Evolutionary conservation across 306 rosid genomes (phyloP).

Genomic region (Ziziphus jujuba): DNA sequence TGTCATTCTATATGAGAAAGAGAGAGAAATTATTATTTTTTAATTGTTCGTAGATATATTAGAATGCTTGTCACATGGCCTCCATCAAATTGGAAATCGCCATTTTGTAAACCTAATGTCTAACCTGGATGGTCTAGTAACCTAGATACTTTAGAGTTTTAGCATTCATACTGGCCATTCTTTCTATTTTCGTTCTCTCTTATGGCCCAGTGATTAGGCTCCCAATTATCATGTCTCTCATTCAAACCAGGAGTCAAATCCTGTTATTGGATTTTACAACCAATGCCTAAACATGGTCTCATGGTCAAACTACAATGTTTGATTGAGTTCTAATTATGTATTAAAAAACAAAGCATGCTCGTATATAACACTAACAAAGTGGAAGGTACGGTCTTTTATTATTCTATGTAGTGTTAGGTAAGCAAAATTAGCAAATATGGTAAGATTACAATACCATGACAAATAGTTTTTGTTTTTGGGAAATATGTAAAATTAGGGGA

Average conservation of each 20-base stretch:
- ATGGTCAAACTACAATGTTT: slow-evolving; percentile 13
- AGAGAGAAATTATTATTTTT: background rate
- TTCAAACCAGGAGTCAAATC: background rate
- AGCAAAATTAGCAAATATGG: background rate
- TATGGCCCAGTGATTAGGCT: background rate
- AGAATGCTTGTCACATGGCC: slow-evolving; percentile 6
- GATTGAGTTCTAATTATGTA: slow-evolving; percentile 1
- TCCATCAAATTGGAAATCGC: slow-evolving; percentile 3
- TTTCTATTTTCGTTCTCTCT: background rate
- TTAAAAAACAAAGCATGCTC: background rate
- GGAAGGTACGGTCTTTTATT: background rate
- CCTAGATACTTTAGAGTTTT: no score
- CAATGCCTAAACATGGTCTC: slow-evolving; percentile 14
- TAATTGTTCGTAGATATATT: background rate
- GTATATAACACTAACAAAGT: background rate
- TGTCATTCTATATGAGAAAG: background rate
- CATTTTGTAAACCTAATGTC: slow-evolving; percentile 5
- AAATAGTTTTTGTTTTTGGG: background rate
- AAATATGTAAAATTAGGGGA: no score
- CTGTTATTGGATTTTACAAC: slow-evolving; percentile 5
- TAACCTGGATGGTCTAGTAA: background rate
- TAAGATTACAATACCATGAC: background rate
- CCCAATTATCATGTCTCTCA: background rate
- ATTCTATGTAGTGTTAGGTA: background rate
- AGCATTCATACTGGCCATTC: background rate